Base-by-base conservation (phyloP, 163 green algal genomes). In the Scenedesmus sp. region DNA sequence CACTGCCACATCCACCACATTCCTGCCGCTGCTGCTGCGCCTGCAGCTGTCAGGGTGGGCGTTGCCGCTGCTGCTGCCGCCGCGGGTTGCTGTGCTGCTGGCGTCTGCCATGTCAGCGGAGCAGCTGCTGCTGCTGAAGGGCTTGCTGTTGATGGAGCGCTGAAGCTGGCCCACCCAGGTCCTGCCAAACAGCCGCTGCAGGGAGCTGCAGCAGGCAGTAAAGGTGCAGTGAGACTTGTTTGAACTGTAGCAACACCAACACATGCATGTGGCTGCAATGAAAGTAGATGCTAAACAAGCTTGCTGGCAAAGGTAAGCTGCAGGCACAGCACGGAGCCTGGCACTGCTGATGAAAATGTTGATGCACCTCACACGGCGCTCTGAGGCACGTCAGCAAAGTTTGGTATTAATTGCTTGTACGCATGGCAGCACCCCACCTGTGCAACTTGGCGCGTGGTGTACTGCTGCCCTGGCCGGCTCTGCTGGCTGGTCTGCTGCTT, bases 171-270 rank as follows among this genome's bases (percentile, higher is more conserved):
- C 77, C 46, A 85, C 77, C 70, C 23, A 79, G 70, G 4, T 79
- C 70, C 70, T 13, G 23, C 70, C 70, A 79, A 79, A 79, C 70
- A 79, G 70, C 70, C 70, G 70, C 70, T 79, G 70, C 70, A 79
- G 70, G 70, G 70, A 79, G 70, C 70, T 79, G 20, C 5, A 52
- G 70, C 66, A 34, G 66, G 66, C 66, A 34, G 66, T 76, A 18
- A 3, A 76, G 3, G 18, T 18, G 26, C 34, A 46, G 34, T 46
- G 34, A 46, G 34, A 46, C 34, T 46, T 46, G 34, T 46, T 46
- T 46, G 34, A 46, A 46, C 34, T 46, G 34, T 46, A 46, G 34
- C 34, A 46, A 46, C 34, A 46, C 34, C 34, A 46, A 46, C 34
- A 46, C 34, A 46, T 46, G 34, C 34, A 46, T 46, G 34, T 46